Evolutionary conservation across 2,329 filamentous ascomycete species (phyloP).

Genomic region (Fusarium globosum): DNA sequence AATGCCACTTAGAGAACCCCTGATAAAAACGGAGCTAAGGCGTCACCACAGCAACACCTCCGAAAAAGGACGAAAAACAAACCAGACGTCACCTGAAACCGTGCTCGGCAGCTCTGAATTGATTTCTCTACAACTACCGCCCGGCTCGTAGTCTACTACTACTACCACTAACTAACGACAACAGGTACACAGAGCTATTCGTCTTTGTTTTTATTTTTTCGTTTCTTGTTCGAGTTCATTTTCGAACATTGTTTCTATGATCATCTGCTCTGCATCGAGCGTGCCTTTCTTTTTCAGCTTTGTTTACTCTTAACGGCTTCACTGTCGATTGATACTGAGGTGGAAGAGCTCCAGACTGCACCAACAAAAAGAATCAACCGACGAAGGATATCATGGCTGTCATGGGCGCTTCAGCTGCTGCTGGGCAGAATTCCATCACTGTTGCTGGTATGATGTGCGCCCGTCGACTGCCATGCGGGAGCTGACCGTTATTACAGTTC

Average conservation of each 20-base stretch:
- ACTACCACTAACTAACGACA: conserved; percentile 22
- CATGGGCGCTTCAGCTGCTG: conserved; percentile 35
- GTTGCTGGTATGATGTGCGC: conserved; percentile 61
- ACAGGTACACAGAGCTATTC: conserved; percentile 28
- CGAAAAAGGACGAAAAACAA: conserved; percentile 35
- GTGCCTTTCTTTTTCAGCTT: conserved; percentile 28
- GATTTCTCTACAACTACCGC: conserved; percentile 14
- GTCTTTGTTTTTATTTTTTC: conserved; percentile 43
- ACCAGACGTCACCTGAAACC: conserved; percentile 42
- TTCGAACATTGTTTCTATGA: conserved; percentile 41
- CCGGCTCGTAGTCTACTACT: conserved; percentile 7
- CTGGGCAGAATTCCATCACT: conserved; percentile 65
- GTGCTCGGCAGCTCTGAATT: conserved; percentile 29
- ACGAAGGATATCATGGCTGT: conserved; percentile 32
- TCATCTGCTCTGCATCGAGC: conserved; percentile 19
- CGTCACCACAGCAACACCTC: conserved; percentile 41
- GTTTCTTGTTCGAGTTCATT: conserved; percentile 12
- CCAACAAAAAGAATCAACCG: not conserved
- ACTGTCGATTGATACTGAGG: conserved; percentile 2
- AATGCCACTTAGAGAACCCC: conserved; percentile 13
- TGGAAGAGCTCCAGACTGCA: not conserved
- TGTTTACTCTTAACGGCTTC: conserved; percentile 37
- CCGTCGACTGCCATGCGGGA: not conserved
- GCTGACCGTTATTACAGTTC: conserved; percentile 61
- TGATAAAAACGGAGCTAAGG: conserved; percentile 7